Evolutionary conservation across 2,329 filamentous ascomycete species (phyloP), one percentile per base, ranked within the genome.

Genomic region (Epichloe typhina): DNA sequence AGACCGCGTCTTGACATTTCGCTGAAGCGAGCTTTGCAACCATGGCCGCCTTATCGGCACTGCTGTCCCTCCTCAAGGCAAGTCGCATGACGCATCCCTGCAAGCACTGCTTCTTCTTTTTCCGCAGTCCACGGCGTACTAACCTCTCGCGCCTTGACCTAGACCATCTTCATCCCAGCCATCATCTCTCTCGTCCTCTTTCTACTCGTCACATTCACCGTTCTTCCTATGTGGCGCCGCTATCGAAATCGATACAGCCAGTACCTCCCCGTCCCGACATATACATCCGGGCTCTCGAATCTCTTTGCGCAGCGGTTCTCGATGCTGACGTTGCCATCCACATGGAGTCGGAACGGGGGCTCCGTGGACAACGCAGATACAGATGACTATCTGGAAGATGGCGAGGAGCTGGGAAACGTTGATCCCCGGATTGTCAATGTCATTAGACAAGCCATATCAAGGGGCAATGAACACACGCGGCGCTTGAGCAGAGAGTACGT

Each of bases 401-500:
- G 81, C 41, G 82, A 88, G 60, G 84, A 88, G 65, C 66, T 83
- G 11, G 79, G 77, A 55, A 74, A 80, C 47, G 76, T 85, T 40
- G 71, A 79, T 56, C 71, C 73, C 51, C 66, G 72, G 50, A 68
- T 67, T 46, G 61, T 69, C 61, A 64, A 69, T 53, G 68, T 67
- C 46, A 62, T 73, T 26, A 57, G 60, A 19, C 61, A 63, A 44
- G 57, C 58, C 15, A 59, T 57, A 8, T 62, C 67, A 35, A 61
- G 62, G 11, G 64, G 66, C 45, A 66, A 67, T 44, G 76, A 80
- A 54, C 74, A 72, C 46, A 69, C 74, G 42, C 72, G 79, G 57
- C 74, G 88, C 55, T 61, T 95, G 54, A 91, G 87, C 64, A 74
- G 88, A 67, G 88, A 95, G 70, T 80, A 66, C 64, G 76, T 70